Evolutionary conservation across 768 basidiomycete genomes (phyloP), one percentile per base, ranked within the genome.

Genomic region (Cystobasidium onofrii): DNA sequence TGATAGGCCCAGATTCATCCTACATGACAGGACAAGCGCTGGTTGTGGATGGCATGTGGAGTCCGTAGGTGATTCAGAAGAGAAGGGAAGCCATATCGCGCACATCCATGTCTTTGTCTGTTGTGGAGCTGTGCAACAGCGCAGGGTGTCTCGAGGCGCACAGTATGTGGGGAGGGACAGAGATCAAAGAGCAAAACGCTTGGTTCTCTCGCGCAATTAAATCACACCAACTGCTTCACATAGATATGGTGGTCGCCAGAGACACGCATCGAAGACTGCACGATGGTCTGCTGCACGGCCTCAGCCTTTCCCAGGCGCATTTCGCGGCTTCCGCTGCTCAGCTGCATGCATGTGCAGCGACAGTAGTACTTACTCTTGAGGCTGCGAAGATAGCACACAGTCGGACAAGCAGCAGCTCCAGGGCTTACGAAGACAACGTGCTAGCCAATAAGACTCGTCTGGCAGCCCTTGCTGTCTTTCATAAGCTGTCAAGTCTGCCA

Each of bases 11-110:
- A 9, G 62, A 64, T 12, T 34, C 33, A 6, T 33, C 62, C n/a
- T 64, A 64, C 39, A 64, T 64, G 62, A 64, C 62, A 9, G 62
- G 62, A 17, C 62, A 64, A 31, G 62, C 62, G 33, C 18, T 64
- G n/a, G 62, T 64, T 6, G 62, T 64, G 27, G 62, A 64, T 31
- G 62, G 62, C 31, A 9, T 9, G 62, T 64, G 62, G 62, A 34
- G 41, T 18, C 41, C 41, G 41, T 43, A 43, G 41, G 18, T 43
- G 18, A 43, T n/a, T n/a, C n/a, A n/a, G n/a, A n/a, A n/a, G n/a
- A n/a, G n/a, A n/a, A n/a, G n/a, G n/a, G n/a, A n/a, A n/a, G n/a
- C n/a, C n/a, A n/a, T n/a, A n/a, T n/a, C n/a, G n/a, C n/a, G n/a
- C n/a, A n/a, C n/a, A n/a, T n/a, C n/a, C n/a, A n/a, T n/a, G n/a